These are phyloP conservation scores for Basipetospora chlamydospora DNA, from an alignment of 2,329 filamentous ascomycete genomes.

Conservation along the genomic window DNA sequence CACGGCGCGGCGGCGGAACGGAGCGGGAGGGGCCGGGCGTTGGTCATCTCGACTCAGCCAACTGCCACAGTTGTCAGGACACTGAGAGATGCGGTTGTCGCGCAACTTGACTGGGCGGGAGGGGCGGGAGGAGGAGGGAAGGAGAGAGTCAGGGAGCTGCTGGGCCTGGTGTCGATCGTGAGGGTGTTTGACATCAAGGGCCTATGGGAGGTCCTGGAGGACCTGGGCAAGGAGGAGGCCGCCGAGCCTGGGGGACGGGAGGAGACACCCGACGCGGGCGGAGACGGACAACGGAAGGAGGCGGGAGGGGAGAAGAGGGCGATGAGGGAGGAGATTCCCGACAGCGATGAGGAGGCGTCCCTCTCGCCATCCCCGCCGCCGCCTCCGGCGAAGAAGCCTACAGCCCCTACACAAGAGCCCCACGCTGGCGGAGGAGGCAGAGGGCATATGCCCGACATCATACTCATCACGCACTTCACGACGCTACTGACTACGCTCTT, in stretches of 20 bases:
- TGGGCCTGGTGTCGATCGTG: constrained; percentile 38
- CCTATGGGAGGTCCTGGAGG: constrained; percentile 39
- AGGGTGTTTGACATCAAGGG: constrained; percentile 45
- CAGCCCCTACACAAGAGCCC: not conserved
- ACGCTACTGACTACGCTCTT: constrained; percentile 37
- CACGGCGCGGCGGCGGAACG: constrained; percentile 11
- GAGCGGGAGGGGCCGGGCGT: constrained; percentile 13
- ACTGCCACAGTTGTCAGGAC: constrained; percentile 22
- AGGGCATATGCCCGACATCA: constrained; percentile 34
- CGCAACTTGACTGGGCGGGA: constrained; percentile 8
- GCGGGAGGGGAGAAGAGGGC: not conserved
- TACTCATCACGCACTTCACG: constrained; percentile 41
- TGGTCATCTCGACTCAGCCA: constrained; percentile 36
- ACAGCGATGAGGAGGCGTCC: constrained; percentile 4
- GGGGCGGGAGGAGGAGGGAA: constrained; percentile 4
- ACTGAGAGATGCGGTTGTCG: constrained; percentile 18
- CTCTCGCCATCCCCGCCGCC: not conserved
- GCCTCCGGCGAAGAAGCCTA: not conserved
- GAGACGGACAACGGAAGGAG: not conserved
- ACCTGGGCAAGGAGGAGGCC: constrained; percentile 21
- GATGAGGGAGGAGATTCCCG: constrained; percentile 6
- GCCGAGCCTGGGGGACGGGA: not conserved
- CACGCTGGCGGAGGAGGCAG: not conserved
- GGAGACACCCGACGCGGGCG: not conserved
- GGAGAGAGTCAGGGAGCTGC: constrained; percentile 17